These are phyloP conservation scores for Sclerotinia trifoliorum DNA, from an alignment of 2,329 filamentous ascomycete genomes.

Conservation along the genomic window DNA sequence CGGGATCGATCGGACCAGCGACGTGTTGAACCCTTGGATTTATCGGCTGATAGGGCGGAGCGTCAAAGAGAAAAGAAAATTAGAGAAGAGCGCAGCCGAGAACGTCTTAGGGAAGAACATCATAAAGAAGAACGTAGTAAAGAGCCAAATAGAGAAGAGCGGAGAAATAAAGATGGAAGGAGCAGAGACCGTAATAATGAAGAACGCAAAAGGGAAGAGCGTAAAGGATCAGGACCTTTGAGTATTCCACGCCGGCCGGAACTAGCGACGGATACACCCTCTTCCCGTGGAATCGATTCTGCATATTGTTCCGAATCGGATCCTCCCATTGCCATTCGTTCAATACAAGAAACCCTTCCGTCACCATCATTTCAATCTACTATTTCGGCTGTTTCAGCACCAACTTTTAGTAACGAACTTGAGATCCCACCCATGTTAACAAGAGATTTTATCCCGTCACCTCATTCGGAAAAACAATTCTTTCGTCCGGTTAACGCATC, in stretches of 20 bases:
- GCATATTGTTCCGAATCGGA: slow-evolving; percentile 40
- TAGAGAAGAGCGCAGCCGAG: slow-evolving; percentile 10
- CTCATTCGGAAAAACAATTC: slow-evolving; percentile 53
- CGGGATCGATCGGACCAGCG: neutral
- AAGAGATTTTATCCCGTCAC: slow-evolving; percentile 37
- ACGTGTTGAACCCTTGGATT: slow-evolving; percentile 9
- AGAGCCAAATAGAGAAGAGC: neutral
- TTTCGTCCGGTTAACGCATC: slow-evolving; percentile 63
- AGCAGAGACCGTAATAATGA: neutral
- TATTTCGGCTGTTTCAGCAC: slow-evolving; percentile 20
- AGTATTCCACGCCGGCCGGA: slow-evolving; percentile 24
- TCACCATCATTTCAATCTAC: slow-evolving; percentile 23
- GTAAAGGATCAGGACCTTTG: neutral
- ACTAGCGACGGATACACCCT: slow-evolving; percentile 29
- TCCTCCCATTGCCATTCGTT: slow-evolving; percentile 26
- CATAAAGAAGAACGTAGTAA: neutral
- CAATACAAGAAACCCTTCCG: slow-evolving; percentile 21
- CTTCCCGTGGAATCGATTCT: slow-evolving; percentile 39
- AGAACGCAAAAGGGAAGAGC: neutral
- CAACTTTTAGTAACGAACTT: slow-evolving; percentile 5
- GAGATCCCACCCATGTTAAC: slow-evolving; percentile 22
- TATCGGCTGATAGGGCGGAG: slow-evolving; percentile 4
- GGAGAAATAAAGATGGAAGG: neutral
- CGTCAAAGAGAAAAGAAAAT: slow-evolving; percentile 4
- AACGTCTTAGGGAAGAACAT: neutral